Evolutionary conservation across 495 filamentous ascomycete genomes (phyloP), one percentile per base, ranked within the genome.

Genomic region (Articulospora tetracladia): DNA sequence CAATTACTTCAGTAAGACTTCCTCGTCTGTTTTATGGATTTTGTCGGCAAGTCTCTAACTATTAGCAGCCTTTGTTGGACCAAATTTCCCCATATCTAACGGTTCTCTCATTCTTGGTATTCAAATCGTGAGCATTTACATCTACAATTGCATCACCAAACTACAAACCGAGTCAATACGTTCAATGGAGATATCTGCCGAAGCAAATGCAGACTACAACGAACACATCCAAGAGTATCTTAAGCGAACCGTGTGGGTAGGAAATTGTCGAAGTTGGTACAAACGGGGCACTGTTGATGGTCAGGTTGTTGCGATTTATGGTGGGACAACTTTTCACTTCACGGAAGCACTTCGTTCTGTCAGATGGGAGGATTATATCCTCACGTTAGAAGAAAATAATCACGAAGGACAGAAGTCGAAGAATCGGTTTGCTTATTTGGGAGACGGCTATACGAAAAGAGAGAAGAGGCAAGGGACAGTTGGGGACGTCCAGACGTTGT

Each of bases 1-100:
- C 1, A 90, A 89, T 64, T 73, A 86, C n/a, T 73, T 84, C 55
- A 85, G 30, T 34, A 34, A n/a, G n/a, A n/a, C n/a, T n/a, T n/a
- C n/a, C n/a, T n/a, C 30, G 30, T 34, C 30, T 34, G 6, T 34
- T 34, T 34, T 34, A 7, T 15, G 30, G 7, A 7, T 34, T 34
- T 15, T 15, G 7, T 7, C 30, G 7, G 15, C 30, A 7, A 7
- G 30, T 15, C 6, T 15, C 30, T 34, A 6, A 15, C 30, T 34
- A 34, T 7, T 15, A 34, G 30, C 6, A 34, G 30, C 8, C 6
- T 48, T 48, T 20, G 19, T 48, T n/a, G 44, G 44, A 6, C 44
- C 44, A 8, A 48, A 48, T n/a, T 4, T 6, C 22, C 44, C 44
- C n/a, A 8, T 48, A 6, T 4, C 17, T 8, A 8, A 48, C 22